A percentile compares a stretch with the other conserved stretches of the same genome.
These are phyloP conservation scores for Zygoascus tannicola DNA, from an alignment of 805 yeast genomes.

Conservation along the genomic window DNA sequence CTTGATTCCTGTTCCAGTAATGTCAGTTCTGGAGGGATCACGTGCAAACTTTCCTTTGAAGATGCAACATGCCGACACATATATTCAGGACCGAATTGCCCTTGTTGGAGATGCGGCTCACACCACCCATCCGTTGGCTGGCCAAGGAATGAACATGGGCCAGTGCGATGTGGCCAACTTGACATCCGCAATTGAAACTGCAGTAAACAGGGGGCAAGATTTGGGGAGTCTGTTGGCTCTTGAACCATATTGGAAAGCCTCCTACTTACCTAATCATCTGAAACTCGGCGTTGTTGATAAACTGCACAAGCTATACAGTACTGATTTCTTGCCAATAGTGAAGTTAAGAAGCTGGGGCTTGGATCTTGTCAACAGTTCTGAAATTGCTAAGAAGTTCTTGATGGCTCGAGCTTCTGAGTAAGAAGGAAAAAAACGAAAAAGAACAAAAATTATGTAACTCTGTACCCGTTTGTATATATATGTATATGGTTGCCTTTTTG, in stretches of 20 bases:
- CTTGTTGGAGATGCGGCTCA: constrained; percentile 98
- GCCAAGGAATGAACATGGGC: constrained; percentile 97
- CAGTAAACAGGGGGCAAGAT: constrained; percentile 72
- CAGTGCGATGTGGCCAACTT: constrained; percentile 80
- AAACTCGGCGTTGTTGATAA: constrained; percentile 86
- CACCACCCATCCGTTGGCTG: constrained; percentile 94
- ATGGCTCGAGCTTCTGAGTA: constrained; percentile 41
- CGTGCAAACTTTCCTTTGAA: constrained; percentile 85
- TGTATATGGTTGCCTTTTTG: too few relatives aligned
- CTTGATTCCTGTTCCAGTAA: constrained; percentile 57
- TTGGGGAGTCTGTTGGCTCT: constrained; percentile 73
- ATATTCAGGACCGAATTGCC: constrained; percentile 76
- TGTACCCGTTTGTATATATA: neutral
- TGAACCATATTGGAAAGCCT: constrained; percentile 79
- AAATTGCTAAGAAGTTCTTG: constrained; percentile 60
- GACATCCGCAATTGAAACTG: constrained; percentile 58
- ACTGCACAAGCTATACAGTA: constrained; percentile 75
- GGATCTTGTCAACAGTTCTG: constrained; percentile 52
- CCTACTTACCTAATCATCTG: constrained; percentile 71
- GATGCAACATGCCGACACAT: constrained; percentile 83
- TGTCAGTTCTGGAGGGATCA: constrained; percentile 47
- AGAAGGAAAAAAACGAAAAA: constrained; percentile 1
- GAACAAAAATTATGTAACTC: neutral
- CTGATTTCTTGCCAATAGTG: constrained; percentile 66
- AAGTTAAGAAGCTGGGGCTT: constrained; percentile 68